Conservation (phyloP, 2,329 filamentous ascomycete genomes). For the Epichloe sibirici region DNA sequence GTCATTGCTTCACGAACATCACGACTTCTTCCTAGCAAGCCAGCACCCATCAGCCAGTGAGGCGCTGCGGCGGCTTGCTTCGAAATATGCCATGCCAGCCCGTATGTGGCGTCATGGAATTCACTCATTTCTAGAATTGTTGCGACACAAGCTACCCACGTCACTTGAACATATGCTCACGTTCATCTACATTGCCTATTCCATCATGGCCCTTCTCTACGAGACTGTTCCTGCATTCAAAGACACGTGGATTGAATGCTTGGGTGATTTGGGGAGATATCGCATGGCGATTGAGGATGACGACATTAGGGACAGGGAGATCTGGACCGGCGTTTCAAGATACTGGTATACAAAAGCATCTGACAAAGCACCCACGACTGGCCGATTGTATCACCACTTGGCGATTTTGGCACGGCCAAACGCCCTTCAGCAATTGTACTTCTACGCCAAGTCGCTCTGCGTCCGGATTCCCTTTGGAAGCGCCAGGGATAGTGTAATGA, state of each 20-base stretch:
- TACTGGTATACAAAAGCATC: slow-evolving; percentile 80
- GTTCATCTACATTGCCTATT: slow-evolving; percentile 82
- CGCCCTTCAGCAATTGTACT: slow-evolving; percentile 58
- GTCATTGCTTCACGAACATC: slow-evolving; percentile 69
- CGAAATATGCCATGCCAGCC: slow-evolving; percentile 82
- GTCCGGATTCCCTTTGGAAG: slow-evolving; percentile 54
- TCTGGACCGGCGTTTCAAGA: slow-evolving; percentile 68
- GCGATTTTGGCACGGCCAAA: slow-evolving; percentile 66
- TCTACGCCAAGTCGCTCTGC: slow-evolving; percentile 58
- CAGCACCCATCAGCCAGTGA: slow-evolving; percentile 71
- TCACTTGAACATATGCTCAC: slow-evolving; percentile 82
- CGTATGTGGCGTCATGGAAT: slow-evolving; percentile 93
- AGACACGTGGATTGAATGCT: slow-evolving; percentile 87
- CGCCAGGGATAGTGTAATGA: slow-evolving; percentile 58
- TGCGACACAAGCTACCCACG: slow-evolving; percentile 60
- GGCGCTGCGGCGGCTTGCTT: slow-evolving; percentile 54
- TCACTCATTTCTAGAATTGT: slow-evolving; percentile 67
- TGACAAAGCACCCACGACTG: slow-evolving; percentile 61
- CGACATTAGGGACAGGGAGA: slow-evolving; percentile 60
- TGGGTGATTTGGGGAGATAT: slow-evolving; percentile 77
- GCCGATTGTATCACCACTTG: slow-evolving; percentile 77
- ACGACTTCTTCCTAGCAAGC: slow-evolving; percentile 75
- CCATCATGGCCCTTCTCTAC: slow-evolving; percentile 76
- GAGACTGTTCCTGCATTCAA: slow-evolving; percentile 76
- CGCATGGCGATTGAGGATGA: slow-evolving; percentile 84